Evolutionary conservation across 768 basidiomycete species (phyloP).

Genomic region (Lactifluus rugatus): DNA sequence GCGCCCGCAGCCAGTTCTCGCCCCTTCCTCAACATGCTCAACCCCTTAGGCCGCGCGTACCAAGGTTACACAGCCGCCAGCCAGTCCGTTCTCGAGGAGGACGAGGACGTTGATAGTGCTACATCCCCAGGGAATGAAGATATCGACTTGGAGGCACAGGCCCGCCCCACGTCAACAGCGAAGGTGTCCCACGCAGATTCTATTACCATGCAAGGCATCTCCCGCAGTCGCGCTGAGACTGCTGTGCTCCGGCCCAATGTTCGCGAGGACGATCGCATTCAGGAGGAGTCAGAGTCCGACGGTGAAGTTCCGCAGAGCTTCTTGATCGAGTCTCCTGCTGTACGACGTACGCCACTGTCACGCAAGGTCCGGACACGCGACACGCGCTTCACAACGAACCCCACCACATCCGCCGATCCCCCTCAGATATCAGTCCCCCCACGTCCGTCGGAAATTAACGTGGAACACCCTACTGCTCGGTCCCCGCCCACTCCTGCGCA

Average conservation of each 20-base stretch:
- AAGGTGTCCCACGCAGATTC: slow-evolving; percentile 28
- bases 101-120: slow-evolving; percentile 40
- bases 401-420: slow-evolving; percentile 13
- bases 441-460: slow-evolving; percentile 53
- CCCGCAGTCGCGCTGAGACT: slow-evolving; percentile 54
- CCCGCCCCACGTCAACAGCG: slow-evolving; percentile 29
- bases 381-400: slow-evolving; percentile 3
- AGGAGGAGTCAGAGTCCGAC: slow-evolving; percentile 57
- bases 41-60: slow-evolving; percentile 65
- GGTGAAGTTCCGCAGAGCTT: slow-evolving; percentile 82
- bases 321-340: slow-evolving; percentile 60
- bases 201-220: slow-evolving; percentile 42
- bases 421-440: slow-evolving; percentile 52
- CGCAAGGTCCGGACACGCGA: slow-evolving; percentile 32
- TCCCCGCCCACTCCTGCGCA: slow-evolving; percentile 21
- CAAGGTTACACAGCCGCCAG: slow-evolving; percentile 69
- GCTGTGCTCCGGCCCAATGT: slow-evolving; percentile 60
- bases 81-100: slow-evolving; percentile 64
- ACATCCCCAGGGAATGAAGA: slow-evolving; percentile 31
- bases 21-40: slow-evolving; percentile 74
- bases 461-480: slow-evolving; percentile 25
- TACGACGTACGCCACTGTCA: slow-evolving; percentile 22
- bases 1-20: slow-evolving; percentile 48
- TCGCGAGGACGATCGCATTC: slow-evolving; percentile 51
- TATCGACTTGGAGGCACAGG: slow-evolving; percentile 49